Percentiles rank a stretch among this genome's conserved stretches.
Conservation (phyloP, 2,329 filamentous ascomycete genomes). For the Cladophialophora psammophila region DNA sequence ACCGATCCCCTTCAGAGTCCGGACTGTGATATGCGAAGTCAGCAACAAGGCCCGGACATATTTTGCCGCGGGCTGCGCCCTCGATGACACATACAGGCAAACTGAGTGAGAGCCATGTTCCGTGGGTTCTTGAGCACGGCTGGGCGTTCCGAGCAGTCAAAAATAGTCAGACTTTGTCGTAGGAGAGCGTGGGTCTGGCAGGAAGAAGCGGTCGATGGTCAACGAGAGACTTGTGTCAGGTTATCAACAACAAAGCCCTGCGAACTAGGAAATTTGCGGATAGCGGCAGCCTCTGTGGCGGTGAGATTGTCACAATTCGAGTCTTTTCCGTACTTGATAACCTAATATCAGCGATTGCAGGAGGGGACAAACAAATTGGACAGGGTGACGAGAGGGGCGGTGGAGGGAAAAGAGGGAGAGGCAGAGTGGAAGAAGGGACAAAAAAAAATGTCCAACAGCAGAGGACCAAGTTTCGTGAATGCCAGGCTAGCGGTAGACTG, state of each 20-base stretch:
- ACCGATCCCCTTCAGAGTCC: slow-evolving; percentile 95
- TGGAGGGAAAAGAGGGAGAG: slow-evolving; percentile 39
- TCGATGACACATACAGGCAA: slow-evolving; percentile 70
- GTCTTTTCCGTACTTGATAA: slow-evolving; percentile 56
- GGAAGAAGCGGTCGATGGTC: not conserved
- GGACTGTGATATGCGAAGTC: slow-evolving; percentile 60
- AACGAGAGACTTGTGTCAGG: slow-evolving; percentile 33
- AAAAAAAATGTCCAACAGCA: slow-evolving; percentile 18
- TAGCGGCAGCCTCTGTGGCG: slow-evolving; percentile 21
- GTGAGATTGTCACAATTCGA: slow-evolving; percentile 44
- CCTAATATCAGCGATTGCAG: slow-evolving; percentile 58
- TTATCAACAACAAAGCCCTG: slow-evolving; percentile 37
- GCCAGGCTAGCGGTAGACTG: slow-evolving; percentile 9
- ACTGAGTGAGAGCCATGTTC: slow-evolving; percentile 85
- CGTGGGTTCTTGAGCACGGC: not conserved
- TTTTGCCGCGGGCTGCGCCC: slow-evolving; percentile 7
- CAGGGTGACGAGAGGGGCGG: slow-evolving; percentile 41
- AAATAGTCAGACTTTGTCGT: not conserved
- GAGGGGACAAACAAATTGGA: slow-evolving; percentile 40
- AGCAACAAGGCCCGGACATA: slow-evolving; percentile 17
- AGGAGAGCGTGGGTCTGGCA: slow-evolving; percentile 2
- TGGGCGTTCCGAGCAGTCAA: not conserved
- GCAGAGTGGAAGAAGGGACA: slow-evolving; percentile 14
- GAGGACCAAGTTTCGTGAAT: slow-evolving; percentile 18
- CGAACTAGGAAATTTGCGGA: slow-evolving; percentile 15